Conservation (phyloP, 371 early-diverging fungal genomes). For the Zychaea mexicana region DNA sequence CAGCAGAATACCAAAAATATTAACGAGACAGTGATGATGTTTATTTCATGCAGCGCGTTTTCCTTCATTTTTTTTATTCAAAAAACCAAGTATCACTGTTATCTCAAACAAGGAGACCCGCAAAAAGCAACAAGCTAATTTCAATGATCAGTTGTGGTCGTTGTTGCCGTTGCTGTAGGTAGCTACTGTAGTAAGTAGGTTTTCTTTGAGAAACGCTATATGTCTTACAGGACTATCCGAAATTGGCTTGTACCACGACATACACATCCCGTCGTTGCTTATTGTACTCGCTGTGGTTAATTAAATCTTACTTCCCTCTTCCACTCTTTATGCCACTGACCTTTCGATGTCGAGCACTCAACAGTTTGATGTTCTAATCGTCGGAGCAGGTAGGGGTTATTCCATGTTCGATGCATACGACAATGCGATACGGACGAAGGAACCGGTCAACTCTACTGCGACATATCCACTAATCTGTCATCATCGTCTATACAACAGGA, state of each 20-base stretch:
- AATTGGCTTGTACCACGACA: constrained; percentile 6
- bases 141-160: too few relatives aligned
- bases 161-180: too few relatives aligned
- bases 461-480: not conserved
- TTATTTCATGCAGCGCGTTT: too few relatives aligned
- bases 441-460: not conserved
- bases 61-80: too few relatives aligned
- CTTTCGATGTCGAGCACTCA: constrained; percentile 13
- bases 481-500: too few relatives aligned
- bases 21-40: too few relatives aligned
- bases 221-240: not conserved
- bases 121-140: too few relatives aligned
- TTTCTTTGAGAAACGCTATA: not conserved
- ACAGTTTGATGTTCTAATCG: constrained; percentile 38
- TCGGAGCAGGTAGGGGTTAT: constrained; percentile 37
- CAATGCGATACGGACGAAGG: not conserved
- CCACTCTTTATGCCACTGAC: constrained; percentile 13
- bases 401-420: too few relatives aligned
- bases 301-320: constrained; percentile 19
- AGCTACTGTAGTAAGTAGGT: not conserved
- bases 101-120: too few relatives aligned
- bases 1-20: too few relatives aligned
- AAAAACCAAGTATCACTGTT: too few relatives aligned
- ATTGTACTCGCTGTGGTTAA: constrained; percentile 7
- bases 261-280: not conserved